Base-by-base conservation (phyloP, 306 rosid genomes). In the Cicer arietinum region DNA sequence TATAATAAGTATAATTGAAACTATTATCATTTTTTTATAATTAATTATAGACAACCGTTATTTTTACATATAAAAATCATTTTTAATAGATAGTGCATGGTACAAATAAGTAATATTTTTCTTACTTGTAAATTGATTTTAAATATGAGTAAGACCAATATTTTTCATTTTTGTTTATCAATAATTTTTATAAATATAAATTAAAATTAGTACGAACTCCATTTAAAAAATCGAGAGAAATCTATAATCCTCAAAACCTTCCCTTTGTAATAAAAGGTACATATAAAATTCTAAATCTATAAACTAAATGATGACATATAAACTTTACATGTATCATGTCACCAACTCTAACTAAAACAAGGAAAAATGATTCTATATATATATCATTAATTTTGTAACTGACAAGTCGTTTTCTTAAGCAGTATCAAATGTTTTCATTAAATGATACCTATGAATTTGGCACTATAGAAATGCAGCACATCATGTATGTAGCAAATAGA, bases 361-460 rank as follows among this genome's bases (percentile, higher is more conserved):
- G 37, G 47, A 48, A 75, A 81, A 71, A 41, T 50, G 69, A 50
- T 53, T 83, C 66, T 67, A 35, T 45, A 25, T 16, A 65, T 69
- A 25, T n/a, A 59, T 69, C 79, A 75, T 58, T 64, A 79, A 68
- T 69, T 81, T 72, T 77, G 22, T n/a, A 79, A 69, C 79, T 67
- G 68, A 67, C 76, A 22, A 57, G 83, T 76, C 84, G 74, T 80
- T 84, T 81, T 79, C 85, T 71, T 44, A 65, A 63, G 71, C 79
- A 69, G 84, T 47, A 78, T 84, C 85, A 85, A 68, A 75, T 76
- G 45, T 78, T 83, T 89, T 67, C 77, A 40, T 50, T 37, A 81
- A 87, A 43, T 81, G 73, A 81, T 77, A 82, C 64, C 62, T 43
- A 71, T 79, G 85, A 78, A 85, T 81, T 80, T 84, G 88, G 86